Percentiles rank a stretch among this genome's conserved stretches.
Conservation (phyloP, 768 basidiomycete species). For the Glaciozyma martinii region DNA sequence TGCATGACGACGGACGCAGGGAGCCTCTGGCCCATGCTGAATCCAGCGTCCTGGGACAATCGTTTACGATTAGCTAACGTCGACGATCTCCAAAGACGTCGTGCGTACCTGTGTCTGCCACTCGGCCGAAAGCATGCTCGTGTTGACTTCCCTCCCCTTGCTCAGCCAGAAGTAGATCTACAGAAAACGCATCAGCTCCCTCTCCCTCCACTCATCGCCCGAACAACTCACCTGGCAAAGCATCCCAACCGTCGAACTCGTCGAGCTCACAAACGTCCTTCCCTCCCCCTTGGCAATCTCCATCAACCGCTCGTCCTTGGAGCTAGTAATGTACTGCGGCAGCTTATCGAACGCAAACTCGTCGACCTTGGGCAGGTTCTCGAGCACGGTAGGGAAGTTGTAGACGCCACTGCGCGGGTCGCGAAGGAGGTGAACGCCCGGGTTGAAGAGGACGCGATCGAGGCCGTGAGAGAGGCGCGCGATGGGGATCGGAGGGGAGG, state of each 20-base stretch:
- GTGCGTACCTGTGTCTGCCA: constrained; percentile 55
- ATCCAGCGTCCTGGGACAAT: constrained; percentile 48
- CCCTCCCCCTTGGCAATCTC: constrained; percentile 53
- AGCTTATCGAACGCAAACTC: constrained; percentile 80
- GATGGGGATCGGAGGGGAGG: constrained; percentile 36
- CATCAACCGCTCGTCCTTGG: constrained; percentile 51
- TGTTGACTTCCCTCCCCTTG: constrained; percentile 58
- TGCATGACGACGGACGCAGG: constrained; percentile 63
- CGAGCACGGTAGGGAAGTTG: constrained; percentile 64
- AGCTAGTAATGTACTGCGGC: constrained; percentile 65
- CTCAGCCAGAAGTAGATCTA: constrained; percentile 86
- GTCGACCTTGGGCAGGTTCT: constrained; percentile 62
- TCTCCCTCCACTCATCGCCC: not conserved
- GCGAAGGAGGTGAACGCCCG: constrained; percentile 69
- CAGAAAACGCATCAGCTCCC: not conserved
- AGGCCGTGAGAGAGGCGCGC: constrained; percentile 59
- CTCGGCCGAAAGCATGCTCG: constrained; percentile 50
- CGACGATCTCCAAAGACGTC: constrained; percentile 1
- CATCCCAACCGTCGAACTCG: constrained; percentile 49
- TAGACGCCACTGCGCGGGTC: constrained; percentile 78
- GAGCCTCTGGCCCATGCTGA: constrained; percentile 69
- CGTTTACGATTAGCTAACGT: not conserved
- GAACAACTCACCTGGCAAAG: constrained; percentile 24
- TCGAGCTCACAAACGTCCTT: constrained; percentile 69
- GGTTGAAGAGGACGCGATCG: constrained; percentile 69